Conservation (phyloP, 306 rosid species). For the Chamaecrista fasciculata region DNA sequence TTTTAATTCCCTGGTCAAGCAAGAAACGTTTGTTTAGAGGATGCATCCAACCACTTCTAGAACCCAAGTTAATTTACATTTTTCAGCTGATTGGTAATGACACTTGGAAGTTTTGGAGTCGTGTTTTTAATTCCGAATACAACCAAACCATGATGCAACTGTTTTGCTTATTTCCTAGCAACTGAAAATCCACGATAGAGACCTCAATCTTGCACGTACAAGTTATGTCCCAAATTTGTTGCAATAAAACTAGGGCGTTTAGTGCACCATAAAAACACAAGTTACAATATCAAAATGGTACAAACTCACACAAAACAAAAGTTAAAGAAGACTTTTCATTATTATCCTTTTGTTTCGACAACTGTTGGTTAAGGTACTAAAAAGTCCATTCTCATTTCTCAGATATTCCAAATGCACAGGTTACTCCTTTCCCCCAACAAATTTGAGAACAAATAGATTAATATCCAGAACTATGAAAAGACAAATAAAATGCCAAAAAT, state of each 20-base stretch:
- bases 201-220: background rate
- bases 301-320: background rate
- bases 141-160: conserved; percentile 6
- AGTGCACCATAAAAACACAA: background rate
- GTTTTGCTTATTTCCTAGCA: conserved; percentile 12
- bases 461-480: background rate
- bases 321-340: background rate
- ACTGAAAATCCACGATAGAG: conserved; percentile 5
- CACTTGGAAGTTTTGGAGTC: conserved; percentile 1
- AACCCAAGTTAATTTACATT: conserved; percentile 13
- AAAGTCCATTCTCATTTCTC: background rate
- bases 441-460: conserved; percentile 9
- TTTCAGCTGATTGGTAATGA: conserved; percentile 3
- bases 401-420: background rate
- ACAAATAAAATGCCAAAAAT: conserved; percentile 25
- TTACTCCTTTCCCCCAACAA: background rate
- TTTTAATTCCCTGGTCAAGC: conserved; percentile 33
- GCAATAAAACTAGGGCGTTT: no score
- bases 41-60: background rate
- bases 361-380: background rate
- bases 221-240: background rate
- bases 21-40: conserved; percentile 26
- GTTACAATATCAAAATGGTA: background rate
- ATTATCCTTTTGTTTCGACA: conserved; percentile 12
- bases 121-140: background rate